Evolutionary conservation across 257 asterid species (phyloP).

Genomic region (Galeopsis tetrahit): DNA sequence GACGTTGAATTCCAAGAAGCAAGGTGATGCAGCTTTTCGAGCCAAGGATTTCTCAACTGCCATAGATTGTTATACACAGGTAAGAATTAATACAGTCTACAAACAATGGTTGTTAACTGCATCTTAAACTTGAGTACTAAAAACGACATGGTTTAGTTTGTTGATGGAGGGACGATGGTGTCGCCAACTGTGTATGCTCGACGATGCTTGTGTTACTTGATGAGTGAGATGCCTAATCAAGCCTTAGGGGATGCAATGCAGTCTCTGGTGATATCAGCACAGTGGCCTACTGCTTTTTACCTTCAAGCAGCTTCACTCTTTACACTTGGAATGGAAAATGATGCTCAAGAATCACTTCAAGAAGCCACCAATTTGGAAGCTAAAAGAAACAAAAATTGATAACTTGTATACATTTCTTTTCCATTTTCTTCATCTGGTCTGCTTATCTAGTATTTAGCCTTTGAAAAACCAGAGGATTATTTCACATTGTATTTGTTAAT

Average conservation of each 20-base stretch:
- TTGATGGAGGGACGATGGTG: slow-evolving; percentile 90
- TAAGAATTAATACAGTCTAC: neutral
- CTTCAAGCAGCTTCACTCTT: slow-evolving; percentile 89
- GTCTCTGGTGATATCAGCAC: slow-evolving; percentile 76
- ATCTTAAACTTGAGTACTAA: neutral
- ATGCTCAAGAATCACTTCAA: slow-evolving; percentile 79
- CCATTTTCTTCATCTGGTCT: neutral
- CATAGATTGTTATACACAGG: slow-evolving; percentile 84
- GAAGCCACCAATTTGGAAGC: slow-evolving; percentile 85
- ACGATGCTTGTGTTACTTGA: slow-evolving; percentile 76
- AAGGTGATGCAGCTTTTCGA: slow-evolving; percentile 93
- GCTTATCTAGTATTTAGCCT: slow-evolving; percentile 26
- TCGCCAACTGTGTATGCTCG: slow-evolving; percentile 83
- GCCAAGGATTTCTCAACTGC: slow-evolving; percentile 83
- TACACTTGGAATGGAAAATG: slow-evolving; percentile 76
- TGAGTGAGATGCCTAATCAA: slow-evolving; percentile 77
- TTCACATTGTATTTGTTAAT: slow-evolving; percentile 11
- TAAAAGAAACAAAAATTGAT: slow-evolving; percentile 50
- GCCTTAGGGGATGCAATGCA: slow-evolving; percentile 90
- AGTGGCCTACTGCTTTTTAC: slow-evolving; percentile 83
- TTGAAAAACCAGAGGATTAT: slow-evolving; percentile 26
- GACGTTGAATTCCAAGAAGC: slow-evolving; percentile 82
- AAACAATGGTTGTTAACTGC: neutral
- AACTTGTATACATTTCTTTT: slow-evolving; percentile 34
- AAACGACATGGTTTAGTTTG: slow-evolving; percentile 49